A percentile compares a stretch with the other conserved stretches of the same genome.
These are phyloP conservation scores for Abrus pulchellus DNA, from an alignment of 306 rosid species.

Conservation along the genomic window DNA sequence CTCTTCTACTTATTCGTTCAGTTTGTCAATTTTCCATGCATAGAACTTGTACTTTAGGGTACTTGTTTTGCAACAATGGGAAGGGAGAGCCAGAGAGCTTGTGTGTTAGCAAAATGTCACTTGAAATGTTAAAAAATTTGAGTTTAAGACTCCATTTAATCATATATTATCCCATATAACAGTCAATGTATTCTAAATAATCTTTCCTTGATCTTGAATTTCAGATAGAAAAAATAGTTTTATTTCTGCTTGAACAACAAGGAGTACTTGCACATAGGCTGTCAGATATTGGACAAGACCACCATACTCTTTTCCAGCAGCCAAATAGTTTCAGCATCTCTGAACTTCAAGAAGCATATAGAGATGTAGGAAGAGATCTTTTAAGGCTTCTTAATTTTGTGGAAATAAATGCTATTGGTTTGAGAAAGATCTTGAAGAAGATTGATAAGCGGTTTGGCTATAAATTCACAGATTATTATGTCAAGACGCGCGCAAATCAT, in stretches of 20 bases:
- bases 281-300: constrained; percentile 68
- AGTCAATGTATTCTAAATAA: background rate
- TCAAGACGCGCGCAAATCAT: constrained; percentile 96
- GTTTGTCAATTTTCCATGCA: background rate
- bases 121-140: background rate
- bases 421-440: constrained; percentile 97
- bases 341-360: constrained; percentile 75
- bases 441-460: constrained; percentile 89
- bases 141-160: background rate
- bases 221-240: constrained; percentile 88
- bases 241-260: constrained; percentile 93
- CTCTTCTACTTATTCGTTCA: constrained; percentile 6
- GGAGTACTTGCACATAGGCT: constrained; percentile 87
- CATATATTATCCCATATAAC: background rate
- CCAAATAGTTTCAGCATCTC: constrained; percentile 64
- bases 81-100: background rate
- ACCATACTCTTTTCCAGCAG: constrained; percentile 63
- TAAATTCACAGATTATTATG: constrained; percentile 87
- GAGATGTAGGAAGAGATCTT: constrained; percentile 83
- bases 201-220: constrained; percentile 39
- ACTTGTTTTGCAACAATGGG: background rate
- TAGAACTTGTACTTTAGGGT: background rate
- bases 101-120: background rate
- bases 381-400: constrained; percentile 86
- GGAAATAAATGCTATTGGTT: constrained; percentile 91